Percentiles rank a stretch among this genome's conserved stretches.
Conservation (phyloP, 164 flowering plant species). For the Dillenia turbinata region DNA sequence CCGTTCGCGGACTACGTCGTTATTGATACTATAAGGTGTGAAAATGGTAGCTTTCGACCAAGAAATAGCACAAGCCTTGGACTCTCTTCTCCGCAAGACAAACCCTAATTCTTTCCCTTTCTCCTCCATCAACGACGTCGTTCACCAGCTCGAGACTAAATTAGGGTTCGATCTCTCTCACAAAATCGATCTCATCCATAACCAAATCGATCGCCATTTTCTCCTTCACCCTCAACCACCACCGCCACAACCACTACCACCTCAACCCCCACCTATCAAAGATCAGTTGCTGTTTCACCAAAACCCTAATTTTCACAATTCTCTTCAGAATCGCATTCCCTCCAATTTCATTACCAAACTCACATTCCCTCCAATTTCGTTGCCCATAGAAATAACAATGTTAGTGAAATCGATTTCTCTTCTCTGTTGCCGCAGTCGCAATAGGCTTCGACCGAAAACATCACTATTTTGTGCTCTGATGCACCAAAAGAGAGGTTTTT, state of each 20-base stretch:
- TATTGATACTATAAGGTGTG: slow-evolving; percentile 15
- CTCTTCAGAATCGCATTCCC: slow-evolving; percentile 7
- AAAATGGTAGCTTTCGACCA: slow-evolving; percentile 63
- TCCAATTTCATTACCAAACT: slow-evolving; percentile 12
- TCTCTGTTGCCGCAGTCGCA: slow-evolving; percentile 3
- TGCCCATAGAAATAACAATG: no score
- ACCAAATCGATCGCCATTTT: slow-evolving; percentile 50
- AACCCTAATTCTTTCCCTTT: slow-evolving; percentile 34
- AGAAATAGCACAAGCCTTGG: slow-evolving; percentile 58
- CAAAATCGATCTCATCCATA: slow-evolving; percentile 56
- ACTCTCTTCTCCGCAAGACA: slow-evolving; percentile 50
- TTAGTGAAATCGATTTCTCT: no score
- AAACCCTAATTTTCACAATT: slow-evolving; percentile 10
- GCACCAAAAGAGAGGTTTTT: no score
- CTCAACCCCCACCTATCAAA: slow-evolving; percentile 10
- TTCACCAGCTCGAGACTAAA: slow-evolving; percentile 53
- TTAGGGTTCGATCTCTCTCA: slow-evolving; percentile 58
- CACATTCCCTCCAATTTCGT: slow-evolving; percentile 18
- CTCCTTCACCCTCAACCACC: slow-evolving; percentile 32
- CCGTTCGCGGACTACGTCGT: slow-evolving; percentile 61
- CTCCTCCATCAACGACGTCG: slow-evolving; percentile 45
- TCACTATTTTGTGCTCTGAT: no score
- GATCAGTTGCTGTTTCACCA: slow-evolving; percentile 26
- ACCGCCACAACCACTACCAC: slow-evolving; percentile 1
- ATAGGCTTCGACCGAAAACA: neutral